These are phyloP conservation scores for Selaginella moellendorffii DNA, from an alignment of 75 land plant genomes.

Conservation along the genomic window DNA sequence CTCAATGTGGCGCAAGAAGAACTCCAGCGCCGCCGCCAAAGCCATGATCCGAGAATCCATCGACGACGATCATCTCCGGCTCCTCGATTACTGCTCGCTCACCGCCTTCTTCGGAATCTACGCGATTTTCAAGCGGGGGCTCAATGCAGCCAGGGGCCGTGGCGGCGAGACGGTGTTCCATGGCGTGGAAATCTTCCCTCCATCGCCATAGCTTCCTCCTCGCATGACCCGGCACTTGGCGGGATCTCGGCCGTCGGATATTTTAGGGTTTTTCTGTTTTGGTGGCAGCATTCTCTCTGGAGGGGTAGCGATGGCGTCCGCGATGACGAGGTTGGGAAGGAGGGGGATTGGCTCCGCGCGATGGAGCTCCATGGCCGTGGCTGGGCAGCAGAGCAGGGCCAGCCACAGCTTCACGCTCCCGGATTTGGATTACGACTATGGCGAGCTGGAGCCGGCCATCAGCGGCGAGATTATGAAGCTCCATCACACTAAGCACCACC, in stretches of 20 bases:
- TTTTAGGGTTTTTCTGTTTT: background rate
- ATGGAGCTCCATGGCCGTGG: background rate
- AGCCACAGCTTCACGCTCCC: conserved; percentile 19
- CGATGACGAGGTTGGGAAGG: background rate
- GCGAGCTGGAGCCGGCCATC: conserved; percentile 78
- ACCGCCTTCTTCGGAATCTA: conserved; percentile 18
- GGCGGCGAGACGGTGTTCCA: conserved; percentile 16
- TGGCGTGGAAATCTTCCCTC: conserved; percentile 21
- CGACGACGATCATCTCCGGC: conserved; percentile 5
- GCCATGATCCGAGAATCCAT: conserved; percentile 4
- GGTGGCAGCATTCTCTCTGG: background rate
- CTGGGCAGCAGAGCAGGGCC: background rate
- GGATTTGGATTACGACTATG: conserved; percentile 79
- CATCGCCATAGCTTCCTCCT: too few relatives aligned
- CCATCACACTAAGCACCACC: conserved; percentile 95
- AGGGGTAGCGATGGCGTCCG: background rate
- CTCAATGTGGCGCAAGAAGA: background rate
- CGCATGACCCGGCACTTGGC: too few relatives aligned
- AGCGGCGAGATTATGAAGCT: conserved; percentile 90
- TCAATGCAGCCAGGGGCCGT: conserved; percentile 16
- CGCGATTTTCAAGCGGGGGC: conserved; percentile 14
- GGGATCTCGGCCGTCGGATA: too few relatives aligned
- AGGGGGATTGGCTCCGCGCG: background rate
- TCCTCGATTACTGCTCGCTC: conserved; percentile 11
- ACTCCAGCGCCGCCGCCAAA: background rate